phyloP scores from a whole-genome alignment of 306 rosid genomes.

The Corylus heterophylla region DNA sequence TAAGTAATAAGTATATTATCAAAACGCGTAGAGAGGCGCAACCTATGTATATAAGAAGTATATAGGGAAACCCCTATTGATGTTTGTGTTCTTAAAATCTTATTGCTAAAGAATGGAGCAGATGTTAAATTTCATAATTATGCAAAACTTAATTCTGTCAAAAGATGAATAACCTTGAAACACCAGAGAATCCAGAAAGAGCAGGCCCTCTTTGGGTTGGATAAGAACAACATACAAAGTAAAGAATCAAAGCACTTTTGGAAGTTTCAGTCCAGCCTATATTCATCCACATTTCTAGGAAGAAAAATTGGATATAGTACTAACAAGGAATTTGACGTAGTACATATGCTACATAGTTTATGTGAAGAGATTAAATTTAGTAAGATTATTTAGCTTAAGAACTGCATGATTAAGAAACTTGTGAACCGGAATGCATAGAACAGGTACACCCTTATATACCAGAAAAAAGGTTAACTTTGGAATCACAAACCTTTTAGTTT shows the following conservation, averaged over 20 bases:
- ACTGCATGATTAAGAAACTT: neutral
- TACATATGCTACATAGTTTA: neutral
- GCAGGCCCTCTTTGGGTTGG: too few relatives aligned
- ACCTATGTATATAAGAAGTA: too few relatives aligned
- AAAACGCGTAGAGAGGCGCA: too few relatives aligned
- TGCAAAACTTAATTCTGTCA: neutral
- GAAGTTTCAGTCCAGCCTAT: neutral
- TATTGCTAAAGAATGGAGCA: neutral
- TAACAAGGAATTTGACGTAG: neutral
- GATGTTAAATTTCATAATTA: neutral
- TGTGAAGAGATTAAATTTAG: conserved; percentile 2
- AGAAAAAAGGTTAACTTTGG: neutral
- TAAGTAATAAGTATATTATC: too few relatives aligned
- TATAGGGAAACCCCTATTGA: neutral
- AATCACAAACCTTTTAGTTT: conserved; percentile 72
- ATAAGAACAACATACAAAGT: too few relatives aligned
- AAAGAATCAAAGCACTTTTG: neutral
- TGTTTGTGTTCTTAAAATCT: neutral
- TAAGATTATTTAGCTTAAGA: neutral
- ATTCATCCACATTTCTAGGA: conserved; percentile 8
- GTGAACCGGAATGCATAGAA: neutral
- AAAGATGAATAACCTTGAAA: neutral
- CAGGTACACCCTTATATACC: neutral
- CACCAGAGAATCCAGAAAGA: neutral
- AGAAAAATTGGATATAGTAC: neutral